Conservation (phyloP, 352 stramenopile genomes). For the Globisporangium echinulatum region DNA sequence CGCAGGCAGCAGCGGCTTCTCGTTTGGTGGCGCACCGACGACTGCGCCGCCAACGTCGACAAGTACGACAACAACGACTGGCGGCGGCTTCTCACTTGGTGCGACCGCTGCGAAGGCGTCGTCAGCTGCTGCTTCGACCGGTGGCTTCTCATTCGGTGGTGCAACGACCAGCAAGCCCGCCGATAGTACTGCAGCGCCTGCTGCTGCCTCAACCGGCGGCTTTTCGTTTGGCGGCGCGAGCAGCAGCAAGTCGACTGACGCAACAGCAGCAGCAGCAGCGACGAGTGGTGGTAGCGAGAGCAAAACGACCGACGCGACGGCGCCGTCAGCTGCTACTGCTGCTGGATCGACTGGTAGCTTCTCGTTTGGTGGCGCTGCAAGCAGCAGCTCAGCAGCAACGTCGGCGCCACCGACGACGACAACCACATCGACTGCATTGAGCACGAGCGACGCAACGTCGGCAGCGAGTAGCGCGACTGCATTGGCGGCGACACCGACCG, state of each 20-base stretch:
- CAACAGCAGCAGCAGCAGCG: background rate
- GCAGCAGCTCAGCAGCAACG: slow-evolving; percentile 7
- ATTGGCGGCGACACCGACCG: slow-evolving; percentile 20
- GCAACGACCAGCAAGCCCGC: too few species aligned
- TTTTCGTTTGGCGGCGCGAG: slow-evolving; percentile 2
- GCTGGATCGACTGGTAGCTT: background rate
- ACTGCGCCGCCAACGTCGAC: background rate
- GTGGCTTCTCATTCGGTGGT: slow-evolving; percentile 2
- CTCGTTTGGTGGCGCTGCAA: background rate
- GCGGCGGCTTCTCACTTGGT: background rate
- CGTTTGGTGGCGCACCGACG: slow-evolving; percentile 16
- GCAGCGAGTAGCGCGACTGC: background rate
- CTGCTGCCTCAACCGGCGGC: background rate
- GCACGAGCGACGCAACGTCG: background rate
- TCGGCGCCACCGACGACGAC: slow-evolving; percentile 12
- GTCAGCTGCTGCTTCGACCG: background rate
- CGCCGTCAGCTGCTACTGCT: background rate
- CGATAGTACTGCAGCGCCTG: background rate
- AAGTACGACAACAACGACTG: background rate
- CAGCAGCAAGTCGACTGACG: background rate
- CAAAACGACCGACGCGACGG: background rate
- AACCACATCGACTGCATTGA: slow-evolving; percentile 12
- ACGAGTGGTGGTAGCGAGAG: slow-evolving; percentile 1
- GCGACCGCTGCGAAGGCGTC: slow-evolving; percentile 4
- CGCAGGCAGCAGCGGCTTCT: slow-evolving; percentile 13